Evolutionary conservation across 106 monocot genomes (phyloP).

Genomic region (Amphibolis antarctica): DNA sequence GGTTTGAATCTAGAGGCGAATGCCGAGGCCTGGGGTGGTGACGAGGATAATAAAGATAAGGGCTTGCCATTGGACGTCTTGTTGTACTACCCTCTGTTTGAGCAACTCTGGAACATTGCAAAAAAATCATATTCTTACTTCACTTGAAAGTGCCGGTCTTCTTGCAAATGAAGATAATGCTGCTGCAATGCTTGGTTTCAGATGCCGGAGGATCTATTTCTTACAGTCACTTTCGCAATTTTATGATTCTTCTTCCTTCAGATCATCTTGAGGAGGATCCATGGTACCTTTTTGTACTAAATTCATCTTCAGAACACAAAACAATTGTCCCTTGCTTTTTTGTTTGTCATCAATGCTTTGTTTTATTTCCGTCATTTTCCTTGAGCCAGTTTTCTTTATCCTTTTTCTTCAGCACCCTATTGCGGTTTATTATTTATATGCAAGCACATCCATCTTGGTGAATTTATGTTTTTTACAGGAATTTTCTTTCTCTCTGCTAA

Average conservation of each 20-base stretch:
- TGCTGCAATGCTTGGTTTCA: conserved; percentile 74
- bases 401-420: too few relatives aligned
- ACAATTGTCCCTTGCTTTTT: neutral
- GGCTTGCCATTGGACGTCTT: conserved; percentile 11
- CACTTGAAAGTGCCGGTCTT: conserved; percentile 82
- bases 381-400: too few relatives aligned
- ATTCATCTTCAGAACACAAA: neutral
- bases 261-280: conserved; percentile 97
- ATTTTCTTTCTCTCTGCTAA: neutral
- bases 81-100: conserved; percentile 66
- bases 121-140: conserved; percentile 80
- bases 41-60: neutral
- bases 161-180: conserved; percentile 97
- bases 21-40: neutral
- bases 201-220: conserved; percentile 72
- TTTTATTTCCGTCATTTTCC: too few relatives aligned
- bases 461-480: too few relatives aligned
- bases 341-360: too few relatives aligned
- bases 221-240: conserved; percentile 93
- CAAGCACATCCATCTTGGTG: too few relatives aligned
- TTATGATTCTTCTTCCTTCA: conserved; percentile 94
- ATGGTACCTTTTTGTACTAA: conserved; percentile 23
- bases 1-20: neutral
- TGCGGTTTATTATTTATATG: too few relatives aligned
- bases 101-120: conserved; percentile 97